Base-by-base conservation (phyloP, 306 rosid species). In the Macrotyloma uniflorum region DNA sequence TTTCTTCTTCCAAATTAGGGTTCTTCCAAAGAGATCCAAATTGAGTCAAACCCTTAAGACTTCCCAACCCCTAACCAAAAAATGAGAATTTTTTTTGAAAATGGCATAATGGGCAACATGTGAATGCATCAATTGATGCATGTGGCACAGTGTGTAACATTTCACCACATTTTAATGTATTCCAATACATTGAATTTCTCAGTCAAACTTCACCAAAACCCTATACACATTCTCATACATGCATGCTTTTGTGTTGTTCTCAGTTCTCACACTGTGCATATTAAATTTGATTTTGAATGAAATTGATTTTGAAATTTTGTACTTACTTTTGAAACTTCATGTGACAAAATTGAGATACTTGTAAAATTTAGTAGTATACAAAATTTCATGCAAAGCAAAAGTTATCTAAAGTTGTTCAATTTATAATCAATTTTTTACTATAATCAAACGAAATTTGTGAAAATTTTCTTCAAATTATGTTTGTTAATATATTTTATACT, bases 141-240 rank as follows among this genome's bases (percentile, higher is more conserved):
- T 83, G 85, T 85, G 87, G 69, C 54, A 68, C 53, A 11, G 69
- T n/a, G n/a, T n/a, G n/a, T n/a, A n/a, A n/a, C n/a, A n/a, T n/a
- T n/a, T n/a, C n/a, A n/a, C n/a, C n/a, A n/a, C n/a, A n/a, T n/a
- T 67, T 35, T 24, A 80, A 67, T 49, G 68, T 59, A 14, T 24
- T 12, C 1, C 47, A 35, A 7, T 36, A 8, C 42, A 36, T 36
- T 45, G 4, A 84, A 57, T 76, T 28, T 26, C 57, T 63, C 20
- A 70, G 58, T 77, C 76, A 82, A 70, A 58, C 50, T 67, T 33
- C 26, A 35, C 72, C 72, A 46, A 71, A 71, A 23, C 43, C 3
- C 2, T 12, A 22, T 0, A 47, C 8, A 36, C 28, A 33, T 4
- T 1, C 6, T 4, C 32, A 26, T 28, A 26, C 42, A 15, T n/a